phyloP scores from a whole-genome alignment of 139 green algal genomes.

The Choricystis sp. region DNA sequence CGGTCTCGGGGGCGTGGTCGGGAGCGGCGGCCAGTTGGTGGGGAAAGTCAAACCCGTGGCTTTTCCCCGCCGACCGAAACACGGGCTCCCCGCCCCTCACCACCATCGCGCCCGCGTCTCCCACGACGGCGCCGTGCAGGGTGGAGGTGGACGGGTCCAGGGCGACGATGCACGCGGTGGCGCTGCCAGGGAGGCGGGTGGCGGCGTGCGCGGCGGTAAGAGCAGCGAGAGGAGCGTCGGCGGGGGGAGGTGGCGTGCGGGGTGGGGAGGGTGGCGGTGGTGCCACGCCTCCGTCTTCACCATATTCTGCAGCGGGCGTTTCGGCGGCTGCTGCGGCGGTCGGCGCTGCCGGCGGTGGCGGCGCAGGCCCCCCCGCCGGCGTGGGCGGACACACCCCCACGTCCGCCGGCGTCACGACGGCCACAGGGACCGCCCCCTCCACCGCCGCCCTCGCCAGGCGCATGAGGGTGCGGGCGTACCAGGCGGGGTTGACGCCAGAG shows the following conservation, averaged over 20 bases:
- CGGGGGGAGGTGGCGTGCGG: no score
- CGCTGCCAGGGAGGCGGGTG: conserved; percentile 14
- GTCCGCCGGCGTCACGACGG: not conserved
- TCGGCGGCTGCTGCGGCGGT: no score
- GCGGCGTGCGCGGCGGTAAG: conserved; percentile 16
- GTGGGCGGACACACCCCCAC: not conserved
- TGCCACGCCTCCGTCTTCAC: no score
- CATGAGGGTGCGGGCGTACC: conserved; percentile 55
- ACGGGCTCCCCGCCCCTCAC: not conserved
- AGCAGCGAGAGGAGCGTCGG: not conserved
- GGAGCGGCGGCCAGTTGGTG: conserved; percentile 56
- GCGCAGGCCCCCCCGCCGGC: not conserved
- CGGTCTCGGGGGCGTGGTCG: not conserved
- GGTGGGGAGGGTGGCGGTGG: no score
- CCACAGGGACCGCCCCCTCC: not conserved
- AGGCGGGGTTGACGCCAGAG: conserved; percentile 60
- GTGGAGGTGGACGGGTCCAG: conserved; percentile 3
- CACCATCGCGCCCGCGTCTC: not conserved
- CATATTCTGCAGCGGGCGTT: no score
- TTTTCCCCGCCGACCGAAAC: conserved; percentile 24
- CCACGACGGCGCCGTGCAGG: not conserved
- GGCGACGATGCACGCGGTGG: conserved; percentile 13
- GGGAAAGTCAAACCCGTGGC: conserved; percentile 94
- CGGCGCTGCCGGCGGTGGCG: not conserved
- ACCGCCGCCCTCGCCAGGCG: conserved; percentile 2